A percentile compares a stretch with the other conserved stretches of the same genome.
Evolutionary conservation across 306 rosid species (phyloP).

Genomic region (Arachis hypogaea): DNA sequence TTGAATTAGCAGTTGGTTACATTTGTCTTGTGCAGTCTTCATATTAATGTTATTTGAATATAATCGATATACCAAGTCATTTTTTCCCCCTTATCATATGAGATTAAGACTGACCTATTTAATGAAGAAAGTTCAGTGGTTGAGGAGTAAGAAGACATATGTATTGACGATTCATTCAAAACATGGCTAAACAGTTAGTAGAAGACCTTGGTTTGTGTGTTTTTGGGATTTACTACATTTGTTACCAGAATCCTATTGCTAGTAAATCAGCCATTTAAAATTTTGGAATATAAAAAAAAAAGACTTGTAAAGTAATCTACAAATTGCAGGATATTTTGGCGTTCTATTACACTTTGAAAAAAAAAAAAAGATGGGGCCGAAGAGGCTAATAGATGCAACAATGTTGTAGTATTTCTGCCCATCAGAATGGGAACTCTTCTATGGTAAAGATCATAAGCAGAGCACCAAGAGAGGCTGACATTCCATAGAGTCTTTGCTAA

Average conservation of each 20-base stretch:
- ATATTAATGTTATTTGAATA: background rate
- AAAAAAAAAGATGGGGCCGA: background rate
- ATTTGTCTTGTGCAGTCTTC: background rate
- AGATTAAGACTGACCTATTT: background rate
- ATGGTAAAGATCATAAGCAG: background rate
- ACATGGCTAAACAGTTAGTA: background rate
- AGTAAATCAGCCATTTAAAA: conserved; percentile 1
- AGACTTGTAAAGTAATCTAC: background rate
- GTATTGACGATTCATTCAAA: background rate
- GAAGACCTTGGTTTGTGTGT: background rate
- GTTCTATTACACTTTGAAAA: background rate
- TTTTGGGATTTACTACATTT: background rate
- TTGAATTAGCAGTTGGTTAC: background rate
- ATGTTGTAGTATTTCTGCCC: background rate
- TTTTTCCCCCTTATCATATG: background rate
- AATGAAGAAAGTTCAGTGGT: background rate
- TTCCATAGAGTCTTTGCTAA: background rate
- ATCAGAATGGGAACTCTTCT: background rate
- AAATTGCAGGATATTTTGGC: background rate
- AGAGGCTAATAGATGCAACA: background rate
- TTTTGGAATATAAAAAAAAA: background rate
- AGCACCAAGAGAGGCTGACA: background rate
- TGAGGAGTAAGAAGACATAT: background rate
- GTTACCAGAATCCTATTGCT: background rate
- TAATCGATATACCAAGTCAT: no score